phyloP scores from a whole-genome alignment of 108 stramenopile species.

The Fistulifera solaris region DNA sequence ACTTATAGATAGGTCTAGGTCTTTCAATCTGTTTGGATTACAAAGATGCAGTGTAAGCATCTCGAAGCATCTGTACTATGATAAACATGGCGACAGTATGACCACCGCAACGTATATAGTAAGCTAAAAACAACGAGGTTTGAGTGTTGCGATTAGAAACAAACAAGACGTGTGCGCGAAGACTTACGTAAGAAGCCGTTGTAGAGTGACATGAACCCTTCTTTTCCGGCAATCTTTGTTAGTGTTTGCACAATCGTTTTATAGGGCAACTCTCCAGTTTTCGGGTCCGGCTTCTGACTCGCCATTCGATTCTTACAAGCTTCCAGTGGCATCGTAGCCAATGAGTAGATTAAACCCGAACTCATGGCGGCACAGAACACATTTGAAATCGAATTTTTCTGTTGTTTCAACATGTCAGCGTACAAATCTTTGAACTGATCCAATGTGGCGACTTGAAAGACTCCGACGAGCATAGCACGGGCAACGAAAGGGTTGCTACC shows the following conservation, averaged over 20 bases:
- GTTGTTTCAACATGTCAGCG: constrained; percentile 42
- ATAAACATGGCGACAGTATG: constrained; percentile 94
- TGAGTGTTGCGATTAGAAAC: constrained; percentile 37
- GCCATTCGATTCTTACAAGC: constrained; percentile 93
- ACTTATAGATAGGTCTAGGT: too few species aligned
- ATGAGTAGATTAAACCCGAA: constrained; percentile 82
- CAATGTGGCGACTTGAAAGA: constrained; percentile 89
- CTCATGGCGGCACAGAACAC: constrained; percentile 91
- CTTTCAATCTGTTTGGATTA: too few species aligned
- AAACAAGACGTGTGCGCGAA: too few species aligned
- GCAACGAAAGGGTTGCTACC: constrained; percentile 82
- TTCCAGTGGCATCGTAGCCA: constrained; percentile 93
- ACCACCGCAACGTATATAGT: constrained; percentile 91
- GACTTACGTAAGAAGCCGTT: constrained; percentile 17
- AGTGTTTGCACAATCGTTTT: constrained; percentile 78
- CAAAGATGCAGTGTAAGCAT: constrained; percentile 38
- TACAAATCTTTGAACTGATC: constrained; percentile 90
- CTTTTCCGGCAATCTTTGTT: constrained; percentile 45
- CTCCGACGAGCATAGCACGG: constrained; percentile 89
- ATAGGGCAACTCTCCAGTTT: constrained; percentile 77
- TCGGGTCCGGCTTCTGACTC: constrained; percentile 64
- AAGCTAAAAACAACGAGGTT: constrained; percentile 35
- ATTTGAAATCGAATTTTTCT: constrained; percentile 73
- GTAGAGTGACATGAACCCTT: constrained; percentile 79
- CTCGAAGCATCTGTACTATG: constrained; percentile 73